Evolutionary conservation across 768 basidiomycete genomes (phyloP).

Genomic region (Mycena olivaceomarginata): DNA sequence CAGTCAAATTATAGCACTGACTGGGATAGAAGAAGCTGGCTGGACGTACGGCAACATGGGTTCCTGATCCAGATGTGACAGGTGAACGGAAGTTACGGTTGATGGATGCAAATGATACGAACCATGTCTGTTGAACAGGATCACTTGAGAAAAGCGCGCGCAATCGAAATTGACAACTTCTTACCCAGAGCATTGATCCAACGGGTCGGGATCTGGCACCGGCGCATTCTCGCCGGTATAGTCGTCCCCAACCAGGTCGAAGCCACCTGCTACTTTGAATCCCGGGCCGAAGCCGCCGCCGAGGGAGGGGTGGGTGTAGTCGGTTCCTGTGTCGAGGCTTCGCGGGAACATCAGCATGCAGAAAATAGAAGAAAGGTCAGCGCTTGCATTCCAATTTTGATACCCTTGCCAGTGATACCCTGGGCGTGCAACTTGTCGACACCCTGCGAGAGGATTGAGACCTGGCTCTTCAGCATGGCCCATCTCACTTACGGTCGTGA

Average conservation of each 20-base stretch:
- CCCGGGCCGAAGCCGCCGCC: too few species aligned
- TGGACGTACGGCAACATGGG: conserved; percentile 69
- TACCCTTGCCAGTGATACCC: conserved; percentile 77
- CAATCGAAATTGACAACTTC: conserved; percentile 11
- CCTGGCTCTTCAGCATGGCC: too few species aligned
- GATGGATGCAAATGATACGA: neutral
- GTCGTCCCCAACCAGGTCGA: conserved; percentile 75
- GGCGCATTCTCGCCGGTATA: conserved; percentile 72
- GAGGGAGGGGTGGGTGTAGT: too few species aligned
- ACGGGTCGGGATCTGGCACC: conserved; percentile 69
- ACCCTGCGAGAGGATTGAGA: conserved; percentile 61
- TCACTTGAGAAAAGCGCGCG: conserved; percentile 1
- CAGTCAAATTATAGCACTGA: conserved; percentile 48
- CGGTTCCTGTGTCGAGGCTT: conserved; percentile 65
- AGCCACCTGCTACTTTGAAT: conserved; percentile 34
- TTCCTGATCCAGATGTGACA: conserved; percentile 62
- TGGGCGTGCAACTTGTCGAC: conserved; percentile 80
- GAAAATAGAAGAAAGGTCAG: conserved; percentile 41
- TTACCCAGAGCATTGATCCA: conserved; percentile 69
- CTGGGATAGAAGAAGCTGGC: neutral
- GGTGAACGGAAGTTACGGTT: neutral
- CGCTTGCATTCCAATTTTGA: conserved; percentile 80
- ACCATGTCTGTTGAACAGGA: conserved; percentile 30
- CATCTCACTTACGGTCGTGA: conserved; percentile 67
- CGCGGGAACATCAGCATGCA: conserved; percentile 7